Evolutionary conservation across 805 yeast genomes (phyloP).

Genomic region (Metschnikowia dekortorum): DNA sequence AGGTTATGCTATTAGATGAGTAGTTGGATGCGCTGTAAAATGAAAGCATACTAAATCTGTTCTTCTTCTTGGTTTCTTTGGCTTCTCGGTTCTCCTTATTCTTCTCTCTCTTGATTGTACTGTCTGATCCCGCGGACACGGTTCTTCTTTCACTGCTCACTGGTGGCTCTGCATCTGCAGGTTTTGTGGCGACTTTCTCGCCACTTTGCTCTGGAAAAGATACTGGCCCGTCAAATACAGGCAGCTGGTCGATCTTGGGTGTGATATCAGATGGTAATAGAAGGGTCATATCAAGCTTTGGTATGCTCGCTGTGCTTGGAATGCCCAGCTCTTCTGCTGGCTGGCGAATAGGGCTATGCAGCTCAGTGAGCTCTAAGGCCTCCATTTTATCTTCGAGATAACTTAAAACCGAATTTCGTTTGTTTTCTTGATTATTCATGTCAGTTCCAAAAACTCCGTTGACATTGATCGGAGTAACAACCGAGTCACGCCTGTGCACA

Average conservation of each 20-base stretch:
- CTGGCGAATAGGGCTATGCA: conserved; percentile 21
- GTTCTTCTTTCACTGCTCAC: not conserved
- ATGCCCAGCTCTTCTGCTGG: conserved; percentile 5
- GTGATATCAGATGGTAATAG: conserved; percentile 16
- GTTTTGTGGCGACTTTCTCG: not conserved
- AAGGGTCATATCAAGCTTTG: conserved; percentile 15
- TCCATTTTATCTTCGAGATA: conserved; percentile 44
- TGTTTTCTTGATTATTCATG: conserved; percentile 24
- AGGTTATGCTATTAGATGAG: conserved; percentile 13
- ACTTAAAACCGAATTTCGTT: conserved; percentile 37
- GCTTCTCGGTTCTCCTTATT: conserved; percentile 21
- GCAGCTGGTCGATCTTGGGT: conserved; percentile 30
- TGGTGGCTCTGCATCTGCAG: conserved; percentile 4
- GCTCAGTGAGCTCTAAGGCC: conserved; percentile 33
- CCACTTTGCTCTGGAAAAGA: not conserved
- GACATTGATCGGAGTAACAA: conserved; percentile 41
- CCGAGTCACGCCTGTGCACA: conserved; percentile 24
- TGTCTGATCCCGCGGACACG: conserved; percentile 3
- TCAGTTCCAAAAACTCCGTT: conserved; percentile 37
- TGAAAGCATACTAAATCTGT: conserved; percentile 41
- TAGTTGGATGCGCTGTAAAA: conserved; percentile 36
- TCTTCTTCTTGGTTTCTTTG: conserved; percentile 30
- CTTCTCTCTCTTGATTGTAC: conserved; percentile 4
- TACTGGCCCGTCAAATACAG: conserved; percentile 20
- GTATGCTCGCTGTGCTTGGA: conserved; percentile 8